Base-by-base conservation (phyloP, 2,329 filamentous ascomycete genomes). In the Ophiostoma sp. region DNA sequence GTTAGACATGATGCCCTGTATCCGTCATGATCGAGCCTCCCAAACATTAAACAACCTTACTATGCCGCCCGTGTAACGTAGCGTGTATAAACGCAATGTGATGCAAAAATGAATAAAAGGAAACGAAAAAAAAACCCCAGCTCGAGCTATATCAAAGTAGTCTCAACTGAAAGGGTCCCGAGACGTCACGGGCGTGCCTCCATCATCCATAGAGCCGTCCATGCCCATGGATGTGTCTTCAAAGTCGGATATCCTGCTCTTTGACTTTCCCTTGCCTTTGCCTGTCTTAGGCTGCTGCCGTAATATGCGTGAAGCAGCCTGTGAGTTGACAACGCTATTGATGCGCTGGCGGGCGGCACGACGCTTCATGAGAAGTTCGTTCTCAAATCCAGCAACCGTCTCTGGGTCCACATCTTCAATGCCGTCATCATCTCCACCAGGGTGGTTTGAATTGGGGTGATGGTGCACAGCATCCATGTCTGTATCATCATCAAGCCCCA, bases 341-440 rank as follows among this genome's bases (percentile, higher is more conserved):
- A 67, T 48, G 39, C 65, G 65, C 65, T 67, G 76, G 52, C 79
- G 76, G 0, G 84, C 84, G 44, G 81, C 80, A 3, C 76, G 73
- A 78, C 86, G 82, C 72, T 80, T 80, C 73, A 81, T 75, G 64
- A 81, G 79, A 60, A 90, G 77, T 57, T 83, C 81, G 4, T 80
- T 78, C 75, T 90, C 87, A 71, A 89, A 85, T 5, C 79, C 80
- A 0, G 78, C 79, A 73, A 85, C 70, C 20, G 36, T 65, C 65
- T 71, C 68, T 20, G 66, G 54, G 67, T 70, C 65, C 68, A 70
- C 69, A 67, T 52, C 67, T 10, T 73, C 71, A 64, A 72, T 73
- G 65, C 66, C 69, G 69, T 60, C 68, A 13, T 73, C 71, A 67
- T 72, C 74, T 67, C 62, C 68, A 27, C 69, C 70, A 10, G 36